Evolutionary conservation across 1,284 basidiomycete genomes (phyloP).

Genomic region (Crepidotus sp.): DNA sequence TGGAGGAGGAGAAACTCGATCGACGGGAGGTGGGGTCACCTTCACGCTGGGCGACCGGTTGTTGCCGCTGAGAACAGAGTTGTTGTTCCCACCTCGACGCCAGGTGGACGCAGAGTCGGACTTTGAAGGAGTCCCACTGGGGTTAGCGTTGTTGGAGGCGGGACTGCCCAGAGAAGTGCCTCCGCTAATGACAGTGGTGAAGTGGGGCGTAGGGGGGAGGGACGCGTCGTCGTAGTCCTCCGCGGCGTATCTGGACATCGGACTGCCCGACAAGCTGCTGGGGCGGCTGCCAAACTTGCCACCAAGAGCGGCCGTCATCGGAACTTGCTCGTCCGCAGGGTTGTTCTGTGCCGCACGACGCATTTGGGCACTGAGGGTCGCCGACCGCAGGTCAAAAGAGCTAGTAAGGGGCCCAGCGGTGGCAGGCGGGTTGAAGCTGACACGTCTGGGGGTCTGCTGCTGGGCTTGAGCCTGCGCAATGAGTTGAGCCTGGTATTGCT

Average conservation of each 20-base stretch:
- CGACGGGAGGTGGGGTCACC: slow-evolving; percentile 50
- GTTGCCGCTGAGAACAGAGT: slow-evolving; percentile 56
- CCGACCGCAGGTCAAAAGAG: slow-evolving; percentile 54
- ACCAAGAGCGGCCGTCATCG: slow-evolving; percentile 71
- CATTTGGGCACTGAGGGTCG: slow-evolving; percentile 42
- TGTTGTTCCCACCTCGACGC: slow-evolving; percentile 62
- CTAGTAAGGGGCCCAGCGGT: slow-evolving; percentile 54
- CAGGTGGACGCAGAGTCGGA: slow-evolving; percentile 69
- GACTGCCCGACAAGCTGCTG: slow-evolving; percentile 30
- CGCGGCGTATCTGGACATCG: slow-evolving; percentile 28
- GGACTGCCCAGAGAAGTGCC: slow-evolving; percentile 51
- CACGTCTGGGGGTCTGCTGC: slow-evolving; percentile 16
- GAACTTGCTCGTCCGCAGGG: slow-evolving; percentile 28
- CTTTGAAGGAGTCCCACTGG: slow-evolving; percentile 45
- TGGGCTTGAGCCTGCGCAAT: slow-evolving; percentile 35
- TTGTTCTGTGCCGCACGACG: slow-evolving; percentile 34
- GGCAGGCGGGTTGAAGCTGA: slow-evolving; percentile 47
- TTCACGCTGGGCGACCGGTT: slow-evolving; percentile 51
- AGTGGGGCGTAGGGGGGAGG: slow-evolving; percentile 25
- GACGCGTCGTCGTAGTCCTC: slow-evolving; percentile 33
- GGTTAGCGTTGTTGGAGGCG: slow-evolving; percentile 19
- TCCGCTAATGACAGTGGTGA: slow-evolving; percentile 62
- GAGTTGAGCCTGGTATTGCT: slow-evolving; percentile 43
- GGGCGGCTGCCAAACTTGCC: slow-evolving; percentile 67
- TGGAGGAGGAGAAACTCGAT: slow-evolving; percentile 43